These are phyloP conservation scores for Cornus florida DNA, from an alignment of 148 eudicot genomes.

Conservation along the genomic window DNA sequence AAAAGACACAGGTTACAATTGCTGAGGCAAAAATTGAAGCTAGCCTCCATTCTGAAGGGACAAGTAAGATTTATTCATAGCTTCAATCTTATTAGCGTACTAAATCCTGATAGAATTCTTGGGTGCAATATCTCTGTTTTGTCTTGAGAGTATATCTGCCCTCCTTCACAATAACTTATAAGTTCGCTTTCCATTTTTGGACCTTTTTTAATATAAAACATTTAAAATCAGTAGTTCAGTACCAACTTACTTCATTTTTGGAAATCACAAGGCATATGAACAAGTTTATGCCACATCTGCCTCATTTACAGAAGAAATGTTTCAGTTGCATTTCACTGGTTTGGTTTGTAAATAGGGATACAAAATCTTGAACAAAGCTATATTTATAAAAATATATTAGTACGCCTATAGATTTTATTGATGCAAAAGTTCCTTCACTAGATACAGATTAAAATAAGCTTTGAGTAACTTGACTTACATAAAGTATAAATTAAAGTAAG, in stretches of 20 bases:
- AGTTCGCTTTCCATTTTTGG: background rate
- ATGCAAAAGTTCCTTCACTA: too few relatives aligned
- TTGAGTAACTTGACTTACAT: background rate
- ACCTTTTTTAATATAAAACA: background rate
- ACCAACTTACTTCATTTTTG: background rate
- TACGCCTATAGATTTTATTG: too few relatives aligned
- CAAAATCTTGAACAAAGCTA: too few relatives aligned
- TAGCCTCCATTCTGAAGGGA: conserved; percentile 74
- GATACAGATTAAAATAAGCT: background rate
- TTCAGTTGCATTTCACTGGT: background rate
- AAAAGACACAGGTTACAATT: conserved; percentile 73
- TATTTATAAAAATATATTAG: too few relatives aligned
- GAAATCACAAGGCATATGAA: background rate
- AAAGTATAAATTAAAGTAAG: background rate
- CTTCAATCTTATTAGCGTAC: conserved; percentile 3
- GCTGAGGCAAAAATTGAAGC: conserved; percentile 83
- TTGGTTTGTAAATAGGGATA: too few relatives aligned
- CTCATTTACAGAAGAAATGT: background rate
- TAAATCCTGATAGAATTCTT: conserved; percentile 2
- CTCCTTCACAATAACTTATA: background rate
- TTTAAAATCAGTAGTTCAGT: background rate
- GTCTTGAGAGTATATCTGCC: background rate
- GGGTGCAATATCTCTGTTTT: conserved; percentile 5
- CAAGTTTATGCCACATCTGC: background rate
- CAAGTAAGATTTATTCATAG: conserved; percentile 55